Conservation (phyloP, 78 protist genomes). For the Dictyostelium intermedium region DNA sequence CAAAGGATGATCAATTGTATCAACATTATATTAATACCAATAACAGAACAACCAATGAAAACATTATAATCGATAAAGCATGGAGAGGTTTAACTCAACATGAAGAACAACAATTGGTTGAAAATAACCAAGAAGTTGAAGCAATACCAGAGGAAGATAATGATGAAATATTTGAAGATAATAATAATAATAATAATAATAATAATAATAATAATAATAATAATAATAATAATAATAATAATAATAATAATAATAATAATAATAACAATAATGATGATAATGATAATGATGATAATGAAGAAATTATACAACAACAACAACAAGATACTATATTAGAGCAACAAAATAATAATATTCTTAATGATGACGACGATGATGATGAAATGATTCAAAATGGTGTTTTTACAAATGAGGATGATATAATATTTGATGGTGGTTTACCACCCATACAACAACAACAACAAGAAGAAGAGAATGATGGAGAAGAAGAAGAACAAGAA, state of each 20-base stretch:
- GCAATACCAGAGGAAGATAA: not conserved
- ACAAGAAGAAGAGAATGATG: not conserved
- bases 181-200: too few species aligned
- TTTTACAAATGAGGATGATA: not conserved
- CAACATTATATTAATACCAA: not conserved
- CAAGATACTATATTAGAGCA: not conserved
- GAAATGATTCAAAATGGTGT: not conserved
- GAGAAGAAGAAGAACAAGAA: not conserved
- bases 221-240: too few species aligned
- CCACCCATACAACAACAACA: not conserved
- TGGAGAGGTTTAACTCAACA: constrained; percentile 46
- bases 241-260: too few species aligned
- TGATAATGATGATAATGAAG: not conserved
- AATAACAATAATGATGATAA: too few species aligned
- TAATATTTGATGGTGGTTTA: not conserved
- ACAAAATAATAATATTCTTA: not conserved
- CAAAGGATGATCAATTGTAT: not conserved
- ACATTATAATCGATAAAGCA: not conserved
- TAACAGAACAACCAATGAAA: not conserved
- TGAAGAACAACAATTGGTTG: not conserved
- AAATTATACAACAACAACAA: not conserved
- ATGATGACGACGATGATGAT: not conserved
- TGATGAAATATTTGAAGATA: not conserved
- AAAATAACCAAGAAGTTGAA: not conserved
- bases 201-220: too few species aligned